Conservation (phyloP, 2,329 filamentous ascomycete genomes). For the Domatiomyces globalis region DNA sequence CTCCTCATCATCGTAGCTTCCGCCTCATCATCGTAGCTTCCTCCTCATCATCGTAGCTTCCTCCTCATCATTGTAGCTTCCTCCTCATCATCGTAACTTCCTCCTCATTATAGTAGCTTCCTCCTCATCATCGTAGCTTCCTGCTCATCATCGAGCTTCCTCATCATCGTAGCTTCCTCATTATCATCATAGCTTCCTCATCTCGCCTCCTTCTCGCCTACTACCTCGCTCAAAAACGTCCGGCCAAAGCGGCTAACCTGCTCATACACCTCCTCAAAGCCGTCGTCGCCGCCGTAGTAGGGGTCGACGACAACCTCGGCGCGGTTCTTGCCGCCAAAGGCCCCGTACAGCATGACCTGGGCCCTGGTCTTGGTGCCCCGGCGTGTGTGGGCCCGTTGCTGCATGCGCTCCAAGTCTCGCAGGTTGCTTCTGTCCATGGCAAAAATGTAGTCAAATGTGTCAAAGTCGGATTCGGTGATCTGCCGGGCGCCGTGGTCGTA, state of each 20-base stretch:
- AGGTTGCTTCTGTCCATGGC: conserved; percentile 87
- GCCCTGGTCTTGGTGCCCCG: conserved; percentile 28
- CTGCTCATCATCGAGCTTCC: too few relatives aligned
- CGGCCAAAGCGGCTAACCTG: conserved; percentile 64
- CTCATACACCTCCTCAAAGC: conserved; percentile 73
- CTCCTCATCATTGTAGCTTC: too few relatives aligned
- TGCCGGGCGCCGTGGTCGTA: conserved; percentile 68
- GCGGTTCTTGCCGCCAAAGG: conserved; percentile 48
- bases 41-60: neutral
- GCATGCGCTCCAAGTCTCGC: conserved; percentile 38
- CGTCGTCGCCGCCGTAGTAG: conserved; percentile 75
- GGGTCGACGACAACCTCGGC: conserved; percentile 71
- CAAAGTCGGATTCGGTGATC: conserved; percentile 59
- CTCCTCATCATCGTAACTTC: neutral
- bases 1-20: too few relatives aligned
- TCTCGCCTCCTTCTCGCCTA: conserved; percentile 23
- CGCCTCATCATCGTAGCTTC: too few relatives aligned
- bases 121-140: too few relatives aligned
- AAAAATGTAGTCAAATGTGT: conserved; percentile 80
- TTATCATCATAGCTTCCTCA: neutral
- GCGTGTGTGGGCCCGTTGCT: conserved; percentile 24
- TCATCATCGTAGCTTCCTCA: too few relatives aligned
- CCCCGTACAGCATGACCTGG: conserved; percentile 68
- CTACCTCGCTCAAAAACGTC: conserved; percentile 55
- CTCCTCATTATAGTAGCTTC: too few relatives aligned